These are phyloP conservation scores for Arctostaphylos glauca DNA, from an alignment of 148 eudicot genomes.

Conservation along the genomic window DNA sequence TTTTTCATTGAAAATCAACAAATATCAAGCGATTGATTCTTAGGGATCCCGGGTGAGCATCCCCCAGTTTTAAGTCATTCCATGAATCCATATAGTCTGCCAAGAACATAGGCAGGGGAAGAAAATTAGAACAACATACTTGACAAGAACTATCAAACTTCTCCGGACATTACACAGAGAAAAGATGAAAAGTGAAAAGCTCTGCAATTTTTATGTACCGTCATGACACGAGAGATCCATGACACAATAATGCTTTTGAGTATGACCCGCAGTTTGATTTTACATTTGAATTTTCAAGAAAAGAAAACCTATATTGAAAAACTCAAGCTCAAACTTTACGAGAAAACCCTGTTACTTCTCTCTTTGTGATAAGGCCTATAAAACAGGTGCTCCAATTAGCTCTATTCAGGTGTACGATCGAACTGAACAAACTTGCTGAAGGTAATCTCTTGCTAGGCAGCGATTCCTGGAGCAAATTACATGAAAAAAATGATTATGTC, in stretches of 20 bases:
- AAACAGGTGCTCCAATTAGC: conserved; percentile 29
- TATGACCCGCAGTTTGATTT: conserved; percentile 24
- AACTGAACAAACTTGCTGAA: conserved; percentile 14
- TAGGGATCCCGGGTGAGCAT: conserved; percentile 11
- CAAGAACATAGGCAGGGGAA: conserved; percentile 17
- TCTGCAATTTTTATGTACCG: conserved; percentile 15
- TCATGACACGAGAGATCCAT: conserved; percentile 26
- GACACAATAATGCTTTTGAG: conserved; percentile 11
- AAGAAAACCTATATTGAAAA: conserved; percentile 29
- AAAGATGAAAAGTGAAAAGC: conserved; percentile 7
- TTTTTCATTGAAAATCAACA: conserved; percentile 1
- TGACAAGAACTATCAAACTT: conserved; percentile 17
- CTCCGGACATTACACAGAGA: conserved; percentile 17
- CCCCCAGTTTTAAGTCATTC: neutral
- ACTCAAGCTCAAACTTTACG: conserved; percentile 30
- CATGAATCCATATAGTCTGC: conserved; percentile 23
- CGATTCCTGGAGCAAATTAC: conserved; percentile 28
- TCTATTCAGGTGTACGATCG: conserved; percentile 24
- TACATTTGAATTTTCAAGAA: conserved; percentile 30
- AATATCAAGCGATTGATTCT: conserved; percentile 13
- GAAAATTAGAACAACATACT: conserved; percentile 11
- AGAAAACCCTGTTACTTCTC: conserved; percentile 25
- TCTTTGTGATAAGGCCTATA: conserved; percentile 26
- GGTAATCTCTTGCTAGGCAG: conserved; percentile 49
- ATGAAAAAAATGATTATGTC: neutral